Percentiles rank a stretch among this genome's conserved stretches.
Evolutionary conservation across 345 rosid species (phyloP).

Genomic region (Isatis tinctoria): DNA sequence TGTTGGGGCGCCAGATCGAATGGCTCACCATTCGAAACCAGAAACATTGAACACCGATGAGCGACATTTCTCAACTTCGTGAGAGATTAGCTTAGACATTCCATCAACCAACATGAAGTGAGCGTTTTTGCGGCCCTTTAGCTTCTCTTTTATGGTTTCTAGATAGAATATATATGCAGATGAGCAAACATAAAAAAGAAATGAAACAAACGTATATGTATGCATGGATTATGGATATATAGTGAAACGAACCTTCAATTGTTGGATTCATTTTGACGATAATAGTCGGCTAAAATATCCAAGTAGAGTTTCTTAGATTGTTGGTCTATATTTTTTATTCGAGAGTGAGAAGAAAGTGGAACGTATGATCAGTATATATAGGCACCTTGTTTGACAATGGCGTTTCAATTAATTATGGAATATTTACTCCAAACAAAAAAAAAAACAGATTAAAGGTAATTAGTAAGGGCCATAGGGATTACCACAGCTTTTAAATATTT

Average conservation of each 20-base stretch:
- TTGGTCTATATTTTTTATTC: not conserved
- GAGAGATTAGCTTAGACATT: not conserved
- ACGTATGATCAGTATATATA: not conserved
- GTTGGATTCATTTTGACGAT: not conserved
- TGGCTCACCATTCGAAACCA: slow-evolving; percentile 10
- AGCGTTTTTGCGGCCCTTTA: not conserved
- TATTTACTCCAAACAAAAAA: too few relatives aligned
- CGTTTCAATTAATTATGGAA: not conserved
- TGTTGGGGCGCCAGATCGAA: not conserved
- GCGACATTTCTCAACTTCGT: not conserved
- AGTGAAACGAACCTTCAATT: slow-evolving; percentile 10
- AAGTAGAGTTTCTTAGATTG: too few relatives aligned
- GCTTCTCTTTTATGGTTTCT: not conserved
- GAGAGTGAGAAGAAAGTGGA: not conserved
- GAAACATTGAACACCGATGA: not conserved
- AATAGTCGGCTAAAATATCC: not conserved
- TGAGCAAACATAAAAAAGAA: not conserved
- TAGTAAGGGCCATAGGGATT: too few relatives aligned
- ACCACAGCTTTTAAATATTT: too few relatives aligned
- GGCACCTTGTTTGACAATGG: not conserved
- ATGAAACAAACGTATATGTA: not conserved
- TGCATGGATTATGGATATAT: not conserved
- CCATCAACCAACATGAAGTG: slow-evolving; percentile 21
- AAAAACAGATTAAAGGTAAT: too few relatives aligned
- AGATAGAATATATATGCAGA: not conserved